Evolutionary conservation across 106 monocot genomes (phyloP).

Genomic region (Chionographis japonica): DNA sequence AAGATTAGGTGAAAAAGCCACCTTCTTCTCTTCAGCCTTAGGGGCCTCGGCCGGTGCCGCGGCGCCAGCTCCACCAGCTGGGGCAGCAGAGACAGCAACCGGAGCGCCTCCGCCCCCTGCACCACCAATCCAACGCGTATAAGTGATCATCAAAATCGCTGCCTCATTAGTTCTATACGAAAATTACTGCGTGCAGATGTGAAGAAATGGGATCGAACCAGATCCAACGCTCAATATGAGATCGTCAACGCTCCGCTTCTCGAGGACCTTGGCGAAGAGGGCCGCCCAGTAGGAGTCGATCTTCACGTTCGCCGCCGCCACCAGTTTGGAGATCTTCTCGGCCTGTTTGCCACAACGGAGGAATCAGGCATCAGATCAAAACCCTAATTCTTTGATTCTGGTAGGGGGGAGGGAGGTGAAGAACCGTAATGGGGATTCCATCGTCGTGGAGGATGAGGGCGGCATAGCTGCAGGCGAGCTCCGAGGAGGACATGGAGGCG

Average conservation of each 20-base stretch:
- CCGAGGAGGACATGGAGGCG: slow-evolving; percentile 2
- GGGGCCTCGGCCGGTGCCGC: slow-evolving; percentile 39
- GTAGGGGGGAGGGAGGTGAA: too few species aligned
- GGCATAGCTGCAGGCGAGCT: slow-evolving; percentile 60
- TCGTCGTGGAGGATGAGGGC: slow-evolving; percentile 61
- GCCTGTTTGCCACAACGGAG: slow-evolving; percentile 12
- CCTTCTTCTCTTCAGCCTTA: slow-evolving; percentile 53
- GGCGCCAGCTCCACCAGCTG: slow-evolving; percentile 28
- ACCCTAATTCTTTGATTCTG: neutral
- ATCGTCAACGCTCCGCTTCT: slow-evolving; percentile 58
- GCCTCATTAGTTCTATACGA: too few species aligned
- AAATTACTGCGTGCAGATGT: too few species aligned
- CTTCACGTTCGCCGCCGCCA: slow-evolving; percentile 50
- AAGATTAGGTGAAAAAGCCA: neutral
- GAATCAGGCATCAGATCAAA: neutral
- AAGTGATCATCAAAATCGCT: neutral
- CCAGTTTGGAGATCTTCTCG: slow-evolving; percentile 57
- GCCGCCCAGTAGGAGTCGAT: slow-evolving; percentile 63
- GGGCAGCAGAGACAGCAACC: slow-evolving; percentile 37
- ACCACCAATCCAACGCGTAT: neutral
- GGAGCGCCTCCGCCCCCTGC: slow-evolving; percentile 53
- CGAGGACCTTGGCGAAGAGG: slow-evolving; percentile 64
- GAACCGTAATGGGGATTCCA: slow-evolving; percentile 61
- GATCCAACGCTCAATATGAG: slow-evolving; percentile 62
- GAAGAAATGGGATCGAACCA: slow-evolving; percentile 14